Evolutionary conservation across 2,329 filamentous ascomycete species (phyloP).

Genomic region (Nemania sp.): DNA sequence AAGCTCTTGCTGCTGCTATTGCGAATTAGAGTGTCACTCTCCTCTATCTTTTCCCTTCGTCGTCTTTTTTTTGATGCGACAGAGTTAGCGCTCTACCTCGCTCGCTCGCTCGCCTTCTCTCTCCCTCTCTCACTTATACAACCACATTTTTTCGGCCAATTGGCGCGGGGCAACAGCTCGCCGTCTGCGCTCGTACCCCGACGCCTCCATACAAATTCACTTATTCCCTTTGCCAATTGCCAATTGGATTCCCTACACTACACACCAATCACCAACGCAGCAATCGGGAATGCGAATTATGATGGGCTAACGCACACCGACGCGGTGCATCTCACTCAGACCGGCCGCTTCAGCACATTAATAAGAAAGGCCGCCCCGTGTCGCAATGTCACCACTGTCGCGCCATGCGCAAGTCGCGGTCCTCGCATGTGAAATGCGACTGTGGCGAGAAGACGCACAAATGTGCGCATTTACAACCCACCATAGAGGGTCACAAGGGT

Average conservation of each 20-base stretch:
- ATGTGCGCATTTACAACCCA: slow-evolving; percentile 63
- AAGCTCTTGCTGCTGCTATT: background rate
- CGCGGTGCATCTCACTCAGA: slow-evolving; percentile 56
- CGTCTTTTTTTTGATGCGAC: background rate
- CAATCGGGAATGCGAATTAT: slow-evolving; percentile 16
- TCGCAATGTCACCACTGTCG: slow-evolving; percentile 98
- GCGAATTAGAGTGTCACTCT: background rate
- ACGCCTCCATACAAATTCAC: background rate
- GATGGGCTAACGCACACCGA: slow-evolving; percentile 19
- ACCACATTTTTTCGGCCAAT: background rate
- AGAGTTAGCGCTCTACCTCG: background rate
- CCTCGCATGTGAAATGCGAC: slow-evolving; percentile 94
- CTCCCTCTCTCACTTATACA: background rate
- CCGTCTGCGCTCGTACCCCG: slow-evolving; percentile 6
- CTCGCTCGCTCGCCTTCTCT: background rate
- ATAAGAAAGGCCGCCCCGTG: slow-evolving; percentile 95
- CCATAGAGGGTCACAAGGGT: slow-evolving; percentile 64
- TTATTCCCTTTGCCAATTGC: background rate
- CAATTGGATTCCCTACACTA: background rate
- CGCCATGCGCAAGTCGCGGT: slow-evolving; percentile 91
- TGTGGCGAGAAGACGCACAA: slow-evolving; percentile 90
- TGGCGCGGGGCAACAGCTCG: slow-evolving; percentile 12
- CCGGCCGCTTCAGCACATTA: slow-evolving; percentile 89
- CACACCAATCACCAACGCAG: background rate
- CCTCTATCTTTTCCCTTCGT: background rate